Conservation (phyloP, 2,329 filamentous ascomycete species). For the Aspergillus ochraceus region DNA sequence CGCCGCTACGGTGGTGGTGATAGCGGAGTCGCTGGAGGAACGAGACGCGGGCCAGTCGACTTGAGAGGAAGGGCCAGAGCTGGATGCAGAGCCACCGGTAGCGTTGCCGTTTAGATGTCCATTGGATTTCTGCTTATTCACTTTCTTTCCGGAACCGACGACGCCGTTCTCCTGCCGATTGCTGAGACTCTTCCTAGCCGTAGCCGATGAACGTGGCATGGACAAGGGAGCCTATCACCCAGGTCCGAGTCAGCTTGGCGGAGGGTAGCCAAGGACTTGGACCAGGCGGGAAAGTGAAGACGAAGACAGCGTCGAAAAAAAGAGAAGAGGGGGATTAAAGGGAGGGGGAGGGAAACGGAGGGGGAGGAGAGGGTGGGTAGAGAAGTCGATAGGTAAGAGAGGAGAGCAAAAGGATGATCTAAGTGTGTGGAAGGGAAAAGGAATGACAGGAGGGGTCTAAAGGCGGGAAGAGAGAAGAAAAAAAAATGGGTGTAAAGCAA, state of each 20-base stretch:
- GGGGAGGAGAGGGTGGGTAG: constrained; percentile 1
- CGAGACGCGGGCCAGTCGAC: constrained; percentile 42
- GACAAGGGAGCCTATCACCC: constrained; percentile 44
- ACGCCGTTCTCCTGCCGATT: constrained; percentile 84
- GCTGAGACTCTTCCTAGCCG: constrained; percentile 62
- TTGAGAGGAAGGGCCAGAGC: constrained; percentile 37
- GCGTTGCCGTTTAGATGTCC: constrained; percentile 54
- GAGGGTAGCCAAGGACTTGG: constrained; percentile 48
- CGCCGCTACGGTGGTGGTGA: constrained; percentile 26
- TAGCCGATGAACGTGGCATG: constrained; percentile 51
- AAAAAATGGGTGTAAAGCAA: constrained; percentile 13
- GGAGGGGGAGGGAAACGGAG: constrained; percentile 5
- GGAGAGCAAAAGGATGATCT: constrained; percentile 12
- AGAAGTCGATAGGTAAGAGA: constrained; percentile 7
- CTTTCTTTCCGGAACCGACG: constrained; percentile 73
- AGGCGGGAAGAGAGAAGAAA: constrained; percentile 11
- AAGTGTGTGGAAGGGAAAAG: constrained; percentile 13
- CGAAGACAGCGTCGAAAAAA: constrained; percentile 19
- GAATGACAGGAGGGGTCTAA: constrained; percentile 12
- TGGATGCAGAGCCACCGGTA: constrained; percentile 43
- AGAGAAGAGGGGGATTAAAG: not conserved
- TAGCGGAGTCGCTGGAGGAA: constrained; percentile 37
- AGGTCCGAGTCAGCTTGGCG: constrained; percentile 51
- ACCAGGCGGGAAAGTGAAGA: constrained; percentile 37
- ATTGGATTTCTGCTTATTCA: constrained; percentile 59